A percentile compares a stretch with the other conserved stretches of the same genome.
Evolutionary conservation across 441 rosid genomes (phyloP).

Genomic region (Kokia cookei): DNA sequence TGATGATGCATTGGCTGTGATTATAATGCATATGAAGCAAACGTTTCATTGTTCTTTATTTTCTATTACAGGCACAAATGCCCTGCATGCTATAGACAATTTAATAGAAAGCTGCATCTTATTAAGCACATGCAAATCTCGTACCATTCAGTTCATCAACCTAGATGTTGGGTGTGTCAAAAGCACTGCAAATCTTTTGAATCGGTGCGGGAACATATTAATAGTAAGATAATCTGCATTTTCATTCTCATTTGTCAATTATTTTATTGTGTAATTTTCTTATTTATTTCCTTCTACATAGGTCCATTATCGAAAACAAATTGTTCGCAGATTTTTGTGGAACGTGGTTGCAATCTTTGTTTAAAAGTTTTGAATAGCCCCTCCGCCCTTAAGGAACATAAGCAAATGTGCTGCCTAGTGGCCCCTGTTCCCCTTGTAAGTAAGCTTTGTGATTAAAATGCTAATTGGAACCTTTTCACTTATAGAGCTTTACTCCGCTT

Average conservation of each 20-base stretch:
- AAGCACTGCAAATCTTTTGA: constrained; percentile 69
- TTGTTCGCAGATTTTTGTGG: constrained; percentile 42
- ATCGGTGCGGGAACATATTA: constrained; percentile 59
- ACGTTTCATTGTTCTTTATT: not conserved
- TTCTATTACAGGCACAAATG: constrained; percentile 47
- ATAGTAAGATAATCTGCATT: constrained; percentile 27
- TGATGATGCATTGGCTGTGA: not conserved
- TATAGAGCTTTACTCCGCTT: not conserved
- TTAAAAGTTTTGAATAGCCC: constrained; percentile 43
- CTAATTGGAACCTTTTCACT: not conserved
- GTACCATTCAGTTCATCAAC: constrained; percentile 65
- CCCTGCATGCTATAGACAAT: constrained; percentile 67
- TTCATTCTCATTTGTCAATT: not conserved
- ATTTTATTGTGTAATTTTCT: not conserved
- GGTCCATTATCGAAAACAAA: constrained; percentile 43
- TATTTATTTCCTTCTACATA: constrained; percentile 13
- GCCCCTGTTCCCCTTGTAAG: constrained; percentile 55
- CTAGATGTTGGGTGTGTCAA: constrained; percentile 52
- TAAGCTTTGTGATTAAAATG: constrained; percentile 4
- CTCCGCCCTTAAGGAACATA: constrained; percentile 35
- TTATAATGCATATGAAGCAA: not conserved
- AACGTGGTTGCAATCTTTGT: constrained; percentile 53
- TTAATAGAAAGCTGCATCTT: constrained; percentile 57
- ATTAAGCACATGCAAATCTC: constrained; percentile 69
- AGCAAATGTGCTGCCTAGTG: constrained; percentile 33